These are phyloP conservation scores for Rhizophagus prolifer DNA, from an alignment of 192 early-diverging fungal genomes.

Conservation along the genomic window DNA sequence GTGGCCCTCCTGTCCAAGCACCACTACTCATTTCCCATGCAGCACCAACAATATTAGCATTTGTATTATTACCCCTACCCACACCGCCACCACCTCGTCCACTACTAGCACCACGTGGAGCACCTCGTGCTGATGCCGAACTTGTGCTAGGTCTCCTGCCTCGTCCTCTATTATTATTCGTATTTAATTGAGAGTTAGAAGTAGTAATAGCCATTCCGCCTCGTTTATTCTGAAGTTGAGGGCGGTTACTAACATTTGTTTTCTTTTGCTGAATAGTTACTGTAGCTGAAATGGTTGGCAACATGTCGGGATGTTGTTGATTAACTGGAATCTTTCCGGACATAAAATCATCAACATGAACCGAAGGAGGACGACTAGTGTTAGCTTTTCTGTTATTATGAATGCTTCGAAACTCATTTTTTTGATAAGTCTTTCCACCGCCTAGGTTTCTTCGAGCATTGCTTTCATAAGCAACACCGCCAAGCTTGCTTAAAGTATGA, in stretches of 20 bases:
- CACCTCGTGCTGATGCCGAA: constrained; percentile 24
- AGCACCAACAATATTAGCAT: constrained; percentile 8
- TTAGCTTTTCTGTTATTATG: constrained; percentile 35
- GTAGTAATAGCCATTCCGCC: not conserved
- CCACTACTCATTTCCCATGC: constrained; percentile 22
- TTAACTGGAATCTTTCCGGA: constrained; percentile 29
- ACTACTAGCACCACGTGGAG: constrained; percentile 5
- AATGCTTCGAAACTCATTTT: constrained; percentile 37
- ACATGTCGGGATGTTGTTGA: constrained; percentile 31
- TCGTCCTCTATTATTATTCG: constrained; percentile 15
- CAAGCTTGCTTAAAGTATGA: constrained; percentile 27
- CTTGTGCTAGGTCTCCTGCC: constrained; percentile 24
- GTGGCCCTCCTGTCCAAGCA: constrained; percentile 13
- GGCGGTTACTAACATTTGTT: constrained; percentile 9
- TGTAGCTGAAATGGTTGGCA: not conserved
- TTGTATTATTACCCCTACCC: constrained; percentile 20
- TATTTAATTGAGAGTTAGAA: not conserved
- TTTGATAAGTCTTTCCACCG: constrained; percentile 36
- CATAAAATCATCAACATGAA: constrained; percentile 40
- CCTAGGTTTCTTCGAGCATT: constrained; percentile 35
- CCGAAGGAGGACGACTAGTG: constrained; percentile 38
- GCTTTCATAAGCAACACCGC: constrained; percentile 29
- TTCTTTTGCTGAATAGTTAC: constrained; percentile 27
- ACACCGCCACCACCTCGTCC: constrained; percentile 5
- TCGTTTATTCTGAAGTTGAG: constrained; percentile 4